A percentile compares a stretch with the other conserved stretches of the same genome.
These are phyloP conservation scores for Zostera marina DNA, from an alignment of 116 monocot species.

Conservation along the genomic window DNA sequence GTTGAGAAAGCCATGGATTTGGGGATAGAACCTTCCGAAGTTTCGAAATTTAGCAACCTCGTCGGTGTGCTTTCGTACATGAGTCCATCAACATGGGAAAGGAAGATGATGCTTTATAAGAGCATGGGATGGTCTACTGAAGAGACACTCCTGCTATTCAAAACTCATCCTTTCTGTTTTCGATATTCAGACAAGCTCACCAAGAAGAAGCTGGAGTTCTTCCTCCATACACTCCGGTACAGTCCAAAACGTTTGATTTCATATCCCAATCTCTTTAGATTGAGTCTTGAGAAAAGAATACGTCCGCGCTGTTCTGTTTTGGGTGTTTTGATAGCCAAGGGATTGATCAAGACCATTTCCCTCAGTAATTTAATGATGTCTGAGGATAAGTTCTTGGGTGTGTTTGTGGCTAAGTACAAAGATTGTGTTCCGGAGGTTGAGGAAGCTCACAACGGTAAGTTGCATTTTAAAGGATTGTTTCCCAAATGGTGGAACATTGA, in stretches of 20 bases:
- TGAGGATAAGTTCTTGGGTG: slow-evolving; percentile 5
- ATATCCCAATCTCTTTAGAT: slow-evolving; percentile 6
- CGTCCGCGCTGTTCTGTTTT: slow-evolving; percentile 19
- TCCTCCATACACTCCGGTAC: slow-evolving; percentile 13
- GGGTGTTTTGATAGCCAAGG: slow-evolving; percentile 12
- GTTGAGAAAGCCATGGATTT: slow-evolving; percentile 2
- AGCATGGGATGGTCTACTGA: slow-evolving; percentile 18
- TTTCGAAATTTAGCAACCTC: slow-evolving; percentile 13
- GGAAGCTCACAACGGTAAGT: slow-evolving; percentile 4
- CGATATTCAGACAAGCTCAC: slow-evolving; percentile 14
- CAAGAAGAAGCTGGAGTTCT: slow-evolving; percentile 11
- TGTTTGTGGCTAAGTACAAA: slow-evolving; percentile 9
- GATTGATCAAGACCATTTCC: neutral
- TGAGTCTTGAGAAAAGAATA: slow-evolving; percentile 18
- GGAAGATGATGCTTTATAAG: slow-evolving; percentile 17
- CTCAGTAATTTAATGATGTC: neutral
- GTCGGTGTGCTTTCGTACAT: slow-evolving; percentile 10
- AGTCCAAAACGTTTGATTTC: slow-evolving; percentile 1
- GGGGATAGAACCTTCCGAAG: slow-evolving; percentile 14
- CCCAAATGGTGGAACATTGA: no score
- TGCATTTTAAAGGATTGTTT: slow-evolving; percentile 3
- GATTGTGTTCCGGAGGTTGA: slow-evolving; percentile 5
- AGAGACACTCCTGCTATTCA: slow-evolving; percentile 14
- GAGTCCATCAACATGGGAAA: slow-evolving; percentile 15
- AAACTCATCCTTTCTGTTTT: slow-evolving; percentile 20